These are phyloP conservation scores for Spencermartinsiella ligniputridi DNA, from an alignment of 1,139 yeast species.

Conservation along the genomic window DNA sequence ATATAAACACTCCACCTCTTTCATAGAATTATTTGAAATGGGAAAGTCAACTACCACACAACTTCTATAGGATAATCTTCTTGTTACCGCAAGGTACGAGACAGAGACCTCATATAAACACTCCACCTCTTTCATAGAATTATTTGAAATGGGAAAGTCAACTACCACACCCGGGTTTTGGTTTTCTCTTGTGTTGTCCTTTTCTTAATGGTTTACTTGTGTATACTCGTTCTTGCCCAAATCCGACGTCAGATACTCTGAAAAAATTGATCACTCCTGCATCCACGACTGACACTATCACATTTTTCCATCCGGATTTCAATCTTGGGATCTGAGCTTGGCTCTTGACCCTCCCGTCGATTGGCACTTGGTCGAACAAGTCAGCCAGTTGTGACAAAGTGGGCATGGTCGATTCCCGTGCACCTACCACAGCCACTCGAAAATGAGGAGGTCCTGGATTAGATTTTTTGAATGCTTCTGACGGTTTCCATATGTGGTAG, in stretches of 20 bases:
- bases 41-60: too few relatives aligned
- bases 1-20: too few relatives aligned
- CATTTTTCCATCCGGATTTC: conserved; percentile 47
- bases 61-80: too few relatives aligned
- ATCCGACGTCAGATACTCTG: conserved; percentile 55
- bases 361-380: conserved; percentile 31
- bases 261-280: conserved; percentile 69
- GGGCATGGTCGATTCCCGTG: conserved; percentile 52
- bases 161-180: too few relatives aligned
- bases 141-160: too few relatives aligned
- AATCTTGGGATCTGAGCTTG: conserved; percentile 34
- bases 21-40: too few relatives aligned
- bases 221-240: conserved; percentile 39
- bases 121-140: too few relatives aligned
- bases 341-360: conserved; percentile 21
- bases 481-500: conserved; percentile 85
- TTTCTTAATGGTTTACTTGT: background rate
- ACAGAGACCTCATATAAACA: too few relatives aligned
- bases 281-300: conserved; percentile 64
- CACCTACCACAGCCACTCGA: conserved; percentile 58
- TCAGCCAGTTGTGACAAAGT: conserved; percentile 35
- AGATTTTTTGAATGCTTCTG: conserved; percentile 63
- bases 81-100: too few relatives aligned
- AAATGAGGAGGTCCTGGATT: conserved; percentile 72
- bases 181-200: background rate